phyloP scores from a whole-genome alignment of 345 rosid species.

The Noccaea caerulescens region DNA sequence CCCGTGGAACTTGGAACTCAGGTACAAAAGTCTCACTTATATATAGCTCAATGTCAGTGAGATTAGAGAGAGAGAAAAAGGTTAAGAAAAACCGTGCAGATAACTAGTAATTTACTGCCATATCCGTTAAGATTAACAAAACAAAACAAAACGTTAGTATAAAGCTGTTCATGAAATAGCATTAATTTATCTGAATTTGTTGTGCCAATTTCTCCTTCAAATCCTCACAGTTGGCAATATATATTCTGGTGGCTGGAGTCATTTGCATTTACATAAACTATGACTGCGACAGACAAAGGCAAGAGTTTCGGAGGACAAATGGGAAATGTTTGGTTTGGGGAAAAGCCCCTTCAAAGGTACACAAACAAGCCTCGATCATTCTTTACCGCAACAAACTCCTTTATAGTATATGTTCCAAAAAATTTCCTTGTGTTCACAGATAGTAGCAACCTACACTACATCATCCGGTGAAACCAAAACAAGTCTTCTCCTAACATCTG shows the following conservation, averaged over 20 bases:
- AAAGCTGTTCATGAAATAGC: no score
- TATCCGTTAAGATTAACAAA: no score
- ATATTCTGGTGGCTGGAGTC: slow-evolving; percentile 77
- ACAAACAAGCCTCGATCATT: background rate
- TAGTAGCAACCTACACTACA: slow-evolving; percentile 71
- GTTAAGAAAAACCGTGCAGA: no score
- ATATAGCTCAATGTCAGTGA: background rate
- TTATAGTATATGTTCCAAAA: slow-evolving; percentile 8
- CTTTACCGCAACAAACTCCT: no score
- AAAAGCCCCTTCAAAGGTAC: slow-evolving; percentile 91
- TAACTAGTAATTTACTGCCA: no score
- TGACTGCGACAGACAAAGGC: slow-evolving; percentile 98
- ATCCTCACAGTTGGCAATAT: slow-evolving; percentile 68
- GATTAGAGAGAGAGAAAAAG: background rate
- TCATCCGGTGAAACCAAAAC: slow-evolving; percentile 82
- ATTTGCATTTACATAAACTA: slow-evolving; percentile 95
- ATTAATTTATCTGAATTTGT: no score
- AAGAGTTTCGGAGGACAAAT: slow-evolving; percentile 93
- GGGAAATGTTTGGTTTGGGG: slow-evolving; percentile 95
- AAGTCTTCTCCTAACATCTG: slow-evolving; percentile 92
- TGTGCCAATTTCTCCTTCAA: no score
- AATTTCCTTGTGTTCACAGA: slow-evolving; percentile 48
- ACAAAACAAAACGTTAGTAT: no score
- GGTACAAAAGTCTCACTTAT: slow-evolving; percentile 51
- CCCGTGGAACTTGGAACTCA: slow-evolving; percentile 92